These are phyloP conservation scores for Microdochium nivale DNA, from an alignment of 2,329 filamentous ascomycete species.

Conservation along the genomic window DNA sequence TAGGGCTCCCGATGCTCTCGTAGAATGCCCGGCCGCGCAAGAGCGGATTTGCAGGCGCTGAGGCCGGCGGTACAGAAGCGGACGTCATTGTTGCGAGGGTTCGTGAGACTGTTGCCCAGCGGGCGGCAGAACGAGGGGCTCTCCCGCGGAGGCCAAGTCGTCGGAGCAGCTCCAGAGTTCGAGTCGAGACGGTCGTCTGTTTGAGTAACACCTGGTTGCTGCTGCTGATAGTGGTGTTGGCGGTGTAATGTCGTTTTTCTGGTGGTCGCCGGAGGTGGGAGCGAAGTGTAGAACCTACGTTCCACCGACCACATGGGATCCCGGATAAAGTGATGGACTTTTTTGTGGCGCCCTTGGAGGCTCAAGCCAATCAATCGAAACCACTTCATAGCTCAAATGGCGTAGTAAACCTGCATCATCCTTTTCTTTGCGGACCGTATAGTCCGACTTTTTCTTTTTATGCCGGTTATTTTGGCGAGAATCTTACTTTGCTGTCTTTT, in stretches of 20 bases:
- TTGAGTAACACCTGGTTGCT: neutral
- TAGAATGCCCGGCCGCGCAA: slow-evolving; percentile 85
- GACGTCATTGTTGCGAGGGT: slow-evolving; percentile 22
- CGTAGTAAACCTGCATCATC: too few relatives aligned
- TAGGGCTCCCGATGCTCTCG: slow-evolving; percentile 87
- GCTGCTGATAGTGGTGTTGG: neutral
- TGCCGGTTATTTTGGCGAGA: too few relatives aligned
- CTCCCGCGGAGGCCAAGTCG: neutral
- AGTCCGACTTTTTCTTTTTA: too few relatives aligned
- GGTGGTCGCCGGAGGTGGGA: neutral
- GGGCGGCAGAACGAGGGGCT: neutral
- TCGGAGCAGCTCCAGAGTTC: neutral
- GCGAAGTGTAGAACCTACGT: neutral
- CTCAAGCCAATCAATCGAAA: neutral
- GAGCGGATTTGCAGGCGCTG: slow-evolving; percentile 36
- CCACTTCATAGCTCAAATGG: too few relatives aligned
- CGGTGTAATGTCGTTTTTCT: neutral
- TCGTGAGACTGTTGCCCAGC: neutral
- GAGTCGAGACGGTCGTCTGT: neutral
- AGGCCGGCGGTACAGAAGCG: slow-evolving; percentile 8
- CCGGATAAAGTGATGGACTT: neutral
- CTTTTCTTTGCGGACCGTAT: too few relatives aligned
- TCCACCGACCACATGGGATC: neutral
- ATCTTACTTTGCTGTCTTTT: too few relatives aligned
- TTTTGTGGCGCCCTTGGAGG: neutral